Base-by-base conservation (phyloP, 805 yeast genomes). In the Metschnikowia picachoensis region DNA sequence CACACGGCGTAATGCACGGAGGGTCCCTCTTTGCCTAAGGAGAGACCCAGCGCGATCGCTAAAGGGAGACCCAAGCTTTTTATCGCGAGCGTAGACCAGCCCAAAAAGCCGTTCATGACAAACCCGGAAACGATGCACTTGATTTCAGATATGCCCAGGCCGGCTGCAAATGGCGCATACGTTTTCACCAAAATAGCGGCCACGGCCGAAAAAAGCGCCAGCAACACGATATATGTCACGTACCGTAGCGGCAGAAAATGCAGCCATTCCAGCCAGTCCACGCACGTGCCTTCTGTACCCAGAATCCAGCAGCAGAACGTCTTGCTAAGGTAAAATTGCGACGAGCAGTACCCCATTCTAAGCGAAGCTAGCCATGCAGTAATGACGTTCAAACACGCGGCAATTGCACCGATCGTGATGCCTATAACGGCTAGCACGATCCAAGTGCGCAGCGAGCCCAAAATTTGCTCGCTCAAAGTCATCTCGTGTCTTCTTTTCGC, bases 11-110 rank as follows among this genome's bases (percentile, higher is more conserved):
- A 94, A 66, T 94, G 99, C 11, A 94, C 99, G 57, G 92, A 82
- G 2, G 99, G 99, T 0, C 99, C 99, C 62, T 94, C 99, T 66
- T 94, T 94, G 17, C 99, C 99, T 6, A 94, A 86, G 55, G 92
- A 85, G 33, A 94, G 66, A 0, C 99, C 99, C 1, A 97, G 84
- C 0, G 96, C 91, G 58, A 94, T 94, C 0, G 96, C 88, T 49
- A 94, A 69, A 0, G 99, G 99, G 36, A 94, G 68, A 0, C 95
- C 87, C 9, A 89, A 60, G 41, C 89, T 77, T 55, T 94, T 94
- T 44, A 92, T 80, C 1, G 79, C 52, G 20, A 92, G 68, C 0
- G 97, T 90, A 61, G 76, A 70, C 66, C 82, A 74, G 27, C 83
- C 85, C 43, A 94, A 73, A 57, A 92, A 94, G 3, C 86, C 89